These are phyloP conservation scores for Dioscorea dumetorum DNA, from an alignment of 106 monocot genomes.

Conservation along the genomic window DNA sequence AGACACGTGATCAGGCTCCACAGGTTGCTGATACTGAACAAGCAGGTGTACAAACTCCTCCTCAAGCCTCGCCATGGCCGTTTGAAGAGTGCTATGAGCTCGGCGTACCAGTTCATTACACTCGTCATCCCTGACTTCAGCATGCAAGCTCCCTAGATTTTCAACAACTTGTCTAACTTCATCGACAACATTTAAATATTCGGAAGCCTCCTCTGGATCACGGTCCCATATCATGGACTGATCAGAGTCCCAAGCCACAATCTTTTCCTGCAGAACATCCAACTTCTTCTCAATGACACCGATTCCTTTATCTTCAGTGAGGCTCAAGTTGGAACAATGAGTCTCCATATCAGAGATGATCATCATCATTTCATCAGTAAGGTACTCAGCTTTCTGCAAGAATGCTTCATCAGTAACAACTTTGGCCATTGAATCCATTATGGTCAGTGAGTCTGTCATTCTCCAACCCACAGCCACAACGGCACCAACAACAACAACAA, in stretches of 20 bases:
- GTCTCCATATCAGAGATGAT: constrained; percentile 5
- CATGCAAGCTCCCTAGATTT: constrained; percentile 5
- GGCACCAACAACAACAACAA: too few relatives aligned
- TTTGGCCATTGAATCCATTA: too few relatives aligned
- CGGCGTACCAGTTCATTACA: constrained; percentile 17
- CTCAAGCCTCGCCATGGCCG: constrained; percentile 58
- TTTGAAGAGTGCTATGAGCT: constrained; percentile 37
- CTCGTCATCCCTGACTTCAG: not conserved
- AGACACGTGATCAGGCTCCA: constrained; percentile 38
- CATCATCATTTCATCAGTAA: constrained; percentile 2
- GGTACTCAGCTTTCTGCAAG: not conserved
- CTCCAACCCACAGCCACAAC: too few relatives aligned
- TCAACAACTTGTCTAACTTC: constrained; percentile 37
- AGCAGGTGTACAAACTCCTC: constrained; percentile 65
- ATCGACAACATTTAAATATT: constrained; percentile 28
- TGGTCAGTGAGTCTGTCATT: too few relatives aligned
- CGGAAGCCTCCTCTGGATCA: constrained; percentile 27
- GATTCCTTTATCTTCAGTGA: constrained; percentile 17
- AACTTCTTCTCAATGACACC: constrained; percentile 22
- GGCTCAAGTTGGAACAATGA: constrained; percentile 1
- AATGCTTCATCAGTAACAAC: not conserved
- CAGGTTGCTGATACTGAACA: constrained; percentile 25
- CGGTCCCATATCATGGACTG: constrained; percentile 32
- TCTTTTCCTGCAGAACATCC: constrained; percentile 22
- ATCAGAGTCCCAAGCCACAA: constrained; percentile 35